These are phyloP conservation scores for Rosa multiflora DNA, from an alignment of 306 rosid genomes.

Conservation along the genomic window DNA sequence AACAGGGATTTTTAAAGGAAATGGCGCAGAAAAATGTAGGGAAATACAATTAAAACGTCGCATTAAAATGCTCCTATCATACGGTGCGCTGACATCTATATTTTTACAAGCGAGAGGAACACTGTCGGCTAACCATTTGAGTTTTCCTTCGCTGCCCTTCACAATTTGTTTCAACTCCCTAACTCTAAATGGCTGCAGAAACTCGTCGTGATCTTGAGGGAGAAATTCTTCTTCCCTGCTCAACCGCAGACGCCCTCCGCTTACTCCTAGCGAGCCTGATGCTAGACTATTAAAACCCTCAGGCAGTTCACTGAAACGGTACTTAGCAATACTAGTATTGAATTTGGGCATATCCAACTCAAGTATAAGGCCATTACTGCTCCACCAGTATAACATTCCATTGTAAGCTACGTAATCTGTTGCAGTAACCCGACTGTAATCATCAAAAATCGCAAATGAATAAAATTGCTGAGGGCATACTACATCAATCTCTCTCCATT, in stretches of 20 bases:
- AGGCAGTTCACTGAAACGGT: not conserved
- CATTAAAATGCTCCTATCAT: too few relatives aligned
- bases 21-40: too few relatives aligned
- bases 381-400: too few relatives aligned
- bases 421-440: too few relatives aligned
- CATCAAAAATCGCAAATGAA: too few relatives aligned
- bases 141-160: not conserved
- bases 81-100: too few relatives aligned
- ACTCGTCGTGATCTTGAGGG: not conserved
- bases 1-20: too few relatives aligned
- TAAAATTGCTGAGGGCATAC: too few relatives aligned
- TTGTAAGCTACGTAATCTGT: too few relatives aligned
- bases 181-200: not conserved
- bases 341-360: not conserved
- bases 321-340: not conserved
- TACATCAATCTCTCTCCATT: too few relatives aligned
- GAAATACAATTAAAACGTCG: too few relatives aligned
- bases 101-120: too few relatives aligned
- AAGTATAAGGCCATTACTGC: not conserved
- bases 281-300: not conserved
- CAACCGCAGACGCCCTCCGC: not conserved
- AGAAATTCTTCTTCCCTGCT: not conserved
- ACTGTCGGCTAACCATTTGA: not conserved
- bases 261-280: not conserved
- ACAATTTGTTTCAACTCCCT: not conserved